Evolutionary conservation across 2,329 filamentous ascomycete genomes (phyloP), one percentile per base, ranked within the genome.

Genomic region (Ophiocordyceps sinensis): DNA sequence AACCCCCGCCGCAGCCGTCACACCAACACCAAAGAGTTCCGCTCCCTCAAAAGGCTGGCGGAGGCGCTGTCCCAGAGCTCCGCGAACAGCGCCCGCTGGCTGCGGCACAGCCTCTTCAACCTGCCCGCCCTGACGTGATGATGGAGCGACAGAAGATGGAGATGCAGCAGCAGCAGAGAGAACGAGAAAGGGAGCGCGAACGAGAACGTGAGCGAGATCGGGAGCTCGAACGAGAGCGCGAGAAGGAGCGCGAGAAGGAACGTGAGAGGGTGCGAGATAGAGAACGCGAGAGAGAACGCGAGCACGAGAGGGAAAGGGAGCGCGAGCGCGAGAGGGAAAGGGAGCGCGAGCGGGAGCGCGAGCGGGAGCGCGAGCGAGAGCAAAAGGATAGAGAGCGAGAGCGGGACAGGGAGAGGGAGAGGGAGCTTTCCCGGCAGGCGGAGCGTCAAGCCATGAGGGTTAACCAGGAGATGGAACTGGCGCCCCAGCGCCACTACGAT

Each of bases 391-490:
- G 32, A 17, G 44, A 50, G 32, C 26, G 46, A 10, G 51, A 56
- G 11, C 43, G 45, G 8, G 47, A 49, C 6, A 29, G 45, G 11
- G 53, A 59, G 21, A 45, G 51, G 21, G 53, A 59, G 39, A 51
- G 50, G 28, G 57, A 59, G 28, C 39, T 57, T 38, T 42, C 42
- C 15, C 54, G 53, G 4, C 55, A 56, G 29, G 41, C 48, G 6
- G 56, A 60, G 37, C 49, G 55, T 13, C 56, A 55, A 37, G 44
- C 56, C n/a, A 43, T 60, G 43, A 52, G 55, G 13, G 51, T 73
- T 38, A 73, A 74, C 53, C 68, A 72, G 46, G 71, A 75, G 47
- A 63, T 64, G 3, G 70, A 73, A 36, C 52, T 53, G n/a, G 47
- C 52, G 12, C 53, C 53, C 12, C 60, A 58, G 30, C 62, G 61